Evolutionary conservation across 495 filamentous ascomycete species (phyloP).

Genomic region (Trichoderma gamsii): DNA sequence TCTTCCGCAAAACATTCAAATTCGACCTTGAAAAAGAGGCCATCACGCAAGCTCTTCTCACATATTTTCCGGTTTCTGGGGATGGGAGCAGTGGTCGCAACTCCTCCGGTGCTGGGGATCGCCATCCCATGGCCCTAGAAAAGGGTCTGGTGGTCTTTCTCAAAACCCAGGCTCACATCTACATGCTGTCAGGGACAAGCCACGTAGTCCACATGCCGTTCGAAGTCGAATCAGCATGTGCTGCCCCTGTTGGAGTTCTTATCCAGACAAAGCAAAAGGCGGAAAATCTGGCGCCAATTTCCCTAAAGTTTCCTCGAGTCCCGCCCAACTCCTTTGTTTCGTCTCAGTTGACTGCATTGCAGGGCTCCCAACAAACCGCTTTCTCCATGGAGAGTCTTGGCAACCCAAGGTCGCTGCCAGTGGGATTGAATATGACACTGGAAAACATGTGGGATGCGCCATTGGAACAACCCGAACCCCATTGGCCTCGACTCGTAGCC

Average conservation of each 20-base stretch:
- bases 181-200: constrained; percentile 79
- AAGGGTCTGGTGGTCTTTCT: constrained; percentile 84
- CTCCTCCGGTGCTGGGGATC: neutral
- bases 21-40: constrained; percentile 82
- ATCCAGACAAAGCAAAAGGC: constrained; percentile 65
- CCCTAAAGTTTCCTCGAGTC: constrained; percentile 47
- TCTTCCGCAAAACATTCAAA: constrained; percentile 80
- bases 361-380: constrained; percentile 40
- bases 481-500: constrained; percentile 74
- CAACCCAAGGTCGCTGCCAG: constrained; percentile 41
- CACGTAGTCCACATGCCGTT: constrained; percentile 93
- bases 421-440: constrained; percentile 38
- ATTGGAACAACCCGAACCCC: constrained; percentile 43
- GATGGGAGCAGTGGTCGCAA: constrained; percentile 25
- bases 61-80: constrained; percentile 62
- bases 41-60: constrained; percentile 76
- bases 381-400: constrained; percentile 49
- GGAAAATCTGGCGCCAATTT: constrained; percentile 34
- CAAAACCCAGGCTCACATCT: constrained; percentile 88
- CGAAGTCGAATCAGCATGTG: constrained; percentile 81
- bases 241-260: constrained; percentile 73
- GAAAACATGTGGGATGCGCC: constrained; percentile 46
- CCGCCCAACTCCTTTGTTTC: constrained; percentile 81
- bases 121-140: constrained; percentile 34
- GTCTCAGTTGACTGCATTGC: constrained; percentile 49